Base-by-base conservation (phyloP, 371 early-diverging fungal genomes). In the Circinella minor region DNA sequence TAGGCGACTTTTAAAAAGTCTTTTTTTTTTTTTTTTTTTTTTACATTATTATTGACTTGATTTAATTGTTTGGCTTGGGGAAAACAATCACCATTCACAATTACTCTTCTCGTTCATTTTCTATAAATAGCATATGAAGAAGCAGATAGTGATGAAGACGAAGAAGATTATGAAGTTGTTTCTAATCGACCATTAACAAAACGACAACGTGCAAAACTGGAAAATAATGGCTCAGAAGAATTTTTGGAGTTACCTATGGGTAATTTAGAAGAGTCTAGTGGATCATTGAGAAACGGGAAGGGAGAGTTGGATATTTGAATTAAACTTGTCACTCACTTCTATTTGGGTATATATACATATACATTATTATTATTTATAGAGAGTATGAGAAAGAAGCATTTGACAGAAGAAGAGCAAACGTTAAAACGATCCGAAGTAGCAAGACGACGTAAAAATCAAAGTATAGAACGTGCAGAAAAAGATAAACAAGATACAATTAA, bases 401-500 rank as follows among this genome's bases (percentile, higher is more conserved):
- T 88, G 36, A 90, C 92, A 3, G 87, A 84, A 37, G 92, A 92
- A 69, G 92, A 92, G 63, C 76, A 89, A 55, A 90, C 92, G 0
- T 73, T 92, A 46, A 81, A 86, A 68, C 86, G 82, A 74, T 91
- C 91, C n/a, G 92, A 92, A 76, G 87, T 89, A 36, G 89, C 91
- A 1, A 86, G 92, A 67, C 85, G 90, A 36, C 85, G 92, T 70
- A 92, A 92, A 77, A 92, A 92, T 72, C 92, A 91, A 70, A 92
- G 90, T 48, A 84, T 89, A 49, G 91, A 92, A 75, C 82, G 91
- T 39, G 91, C 91, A 11, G 92, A 92, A 72, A 91, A 91, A 71
- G 88, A 91, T 61, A 92, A 92, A 73, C 66, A 77, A n/a, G 92
- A 92, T 60, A 92, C 92, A 0, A 92, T 92, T 73, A 92, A 91